Evolutionary conservation across 306 rosid species (phyloP).

Genomic region (Coriaria nepalensis): DNA sequence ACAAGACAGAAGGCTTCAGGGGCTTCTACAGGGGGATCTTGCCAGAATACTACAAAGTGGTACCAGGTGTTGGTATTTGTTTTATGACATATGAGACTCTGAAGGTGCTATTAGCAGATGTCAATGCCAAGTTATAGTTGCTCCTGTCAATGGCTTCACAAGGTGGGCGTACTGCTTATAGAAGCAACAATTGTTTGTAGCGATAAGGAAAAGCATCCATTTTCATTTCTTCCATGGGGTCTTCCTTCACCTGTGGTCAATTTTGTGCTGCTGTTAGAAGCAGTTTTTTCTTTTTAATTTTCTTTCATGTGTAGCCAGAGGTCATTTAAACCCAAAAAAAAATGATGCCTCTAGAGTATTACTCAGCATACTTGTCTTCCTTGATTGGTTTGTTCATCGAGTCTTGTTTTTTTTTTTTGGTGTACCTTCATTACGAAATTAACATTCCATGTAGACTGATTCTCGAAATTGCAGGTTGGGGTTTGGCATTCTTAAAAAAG

Average conservation of each 20-base stretch:
- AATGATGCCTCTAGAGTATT: no score
- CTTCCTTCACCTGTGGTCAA: no score
- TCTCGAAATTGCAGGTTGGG: no score
- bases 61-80: constrained; percentile 94
- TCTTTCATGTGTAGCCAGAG: background rate
- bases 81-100: constrained; percentile 93
- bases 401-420: no score
- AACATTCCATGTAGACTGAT: no score
- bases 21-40: constrained; percentile 93
- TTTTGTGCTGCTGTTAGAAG: background rate
- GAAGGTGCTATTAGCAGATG: constrained; percentile 59
- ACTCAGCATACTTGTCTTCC: no score
- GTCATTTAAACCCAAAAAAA: background rate
- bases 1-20: constrained; percentile 61
- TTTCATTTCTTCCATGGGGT: no score
- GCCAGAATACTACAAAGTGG: constrained; percentile 96
- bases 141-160: no score
- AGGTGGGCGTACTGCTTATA: background rate
- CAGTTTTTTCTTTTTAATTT: constrained; percentile 5
- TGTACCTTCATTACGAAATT: no score
- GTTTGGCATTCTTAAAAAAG: no score
- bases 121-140: constrained; percentile 21
- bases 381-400: no score
- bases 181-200: background rate
- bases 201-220: constrained; percentile 3